Percentiles rank a stretch among this genome's conserved stretches.
Evolutionary conservation across 495 filamentous ascomycete genomes (phyloP).

Genomic region (Tuber brumale): DNA sequence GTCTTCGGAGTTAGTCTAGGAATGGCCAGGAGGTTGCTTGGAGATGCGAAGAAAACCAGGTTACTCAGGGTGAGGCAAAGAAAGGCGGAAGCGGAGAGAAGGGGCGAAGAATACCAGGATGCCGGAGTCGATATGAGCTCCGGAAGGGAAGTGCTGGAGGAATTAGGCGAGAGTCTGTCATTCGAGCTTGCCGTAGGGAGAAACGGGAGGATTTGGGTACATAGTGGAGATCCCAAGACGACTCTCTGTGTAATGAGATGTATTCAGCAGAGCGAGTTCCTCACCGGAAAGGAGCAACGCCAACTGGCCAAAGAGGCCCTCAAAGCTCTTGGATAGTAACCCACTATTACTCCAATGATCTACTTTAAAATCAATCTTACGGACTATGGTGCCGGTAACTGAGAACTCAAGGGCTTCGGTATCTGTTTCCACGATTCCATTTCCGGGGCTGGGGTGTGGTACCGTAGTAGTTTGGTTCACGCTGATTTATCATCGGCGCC

Average conservation of each 20-base stretch:
- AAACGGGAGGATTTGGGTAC: constrained; percentile 90
- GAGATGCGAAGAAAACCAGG: constrained; percentile 41
- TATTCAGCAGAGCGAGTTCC: constrained; percentile 61
- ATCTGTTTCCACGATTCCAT: not conserved
- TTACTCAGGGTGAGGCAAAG: constrained; percentile 47
- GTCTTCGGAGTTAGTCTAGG: constrained; percentile 71
- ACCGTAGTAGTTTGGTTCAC: not conserved
- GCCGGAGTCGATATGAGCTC: constrained; percentile 56
- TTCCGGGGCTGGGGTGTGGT: not conserved
- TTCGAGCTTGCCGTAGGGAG: constrained; percentile 94
- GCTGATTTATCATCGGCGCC: not conserved
- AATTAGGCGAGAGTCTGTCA: constrained; percentile 66
- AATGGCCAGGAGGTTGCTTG: constrained; percentile 68
- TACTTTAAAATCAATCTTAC: not conserved
- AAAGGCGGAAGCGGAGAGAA: constrained; percentile 57
- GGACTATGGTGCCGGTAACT: not conserved
- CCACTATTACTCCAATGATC: not conserved
- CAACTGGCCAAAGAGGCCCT: constrained; percentile 68
- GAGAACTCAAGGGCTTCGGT: not conserved
- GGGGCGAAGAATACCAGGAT: constrained; percentile 59
- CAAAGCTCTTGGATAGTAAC: constrained; percentile 30
- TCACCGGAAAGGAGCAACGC: constrained; percentile 67
- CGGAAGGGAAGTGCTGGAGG: constrained; percentile 69
- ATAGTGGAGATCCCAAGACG: constrained; percentile 59
- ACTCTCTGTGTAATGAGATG: constrained; percentile 76